Conservation (phyloP, 805 yeast genomes). For the Schwanniomyces polymorphus region DNA sequence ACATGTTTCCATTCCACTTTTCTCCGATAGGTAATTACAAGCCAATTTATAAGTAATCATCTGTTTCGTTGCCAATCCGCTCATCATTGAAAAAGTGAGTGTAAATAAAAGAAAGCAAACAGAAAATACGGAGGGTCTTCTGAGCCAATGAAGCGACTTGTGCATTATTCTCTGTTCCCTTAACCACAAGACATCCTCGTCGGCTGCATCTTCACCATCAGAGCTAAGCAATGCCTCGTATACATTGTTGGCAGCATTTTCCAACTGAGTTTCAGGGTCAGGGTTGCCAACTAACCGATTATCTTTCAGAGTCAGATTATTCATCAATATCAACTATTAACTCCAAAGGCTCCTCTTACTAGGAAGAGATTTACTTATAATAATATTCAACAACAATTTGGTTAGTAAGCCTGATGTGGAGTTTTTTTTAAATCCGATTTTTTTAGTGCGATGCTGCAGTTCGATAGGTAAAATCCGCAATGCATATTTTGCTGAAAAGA, state of each 20-base stretch:
- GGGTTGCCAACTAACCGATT: not conserved
- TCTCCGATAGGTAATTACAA: conserved; percentile 19
- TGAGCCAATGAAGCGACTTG: conserved; percentile 48
- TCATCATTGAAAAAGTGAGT: conserved; percentile 40
- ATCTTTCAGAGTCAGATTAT: not conserved
- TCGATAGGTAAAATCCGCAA: not conserved
- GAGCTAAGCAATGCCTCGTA: conserved; percentile 40
- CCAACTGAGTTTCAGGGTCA: conserved; percentile 14
- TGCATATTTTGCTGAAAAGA: not conserved
- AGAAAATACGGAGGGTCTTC: conserved; percentile 56
- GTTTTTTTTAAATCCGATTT: not conserved
- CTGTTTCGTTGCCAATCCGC: conserved; percentile 42
- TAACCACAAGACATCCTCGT: conserved; percentile 49
- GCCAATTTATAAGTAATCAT: conserved; percentile 29
- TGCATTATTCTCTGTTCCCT: conserved; percentile 49
- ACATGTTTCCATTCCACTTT: conserved; percentile 16
- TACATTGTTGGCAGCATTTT: conserved; percentile 32
- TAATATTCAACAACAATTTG: not conserved
- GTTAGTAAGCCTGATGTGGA: not conserved
- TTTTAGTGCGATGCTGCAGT: not conserved
- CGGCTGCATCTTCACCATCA: conserved; percentile 29
- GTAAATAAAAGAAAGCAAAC: conserved; percentile 44
- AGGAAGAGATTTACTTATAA: not conserved
- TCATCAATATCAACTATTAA: not conserved
- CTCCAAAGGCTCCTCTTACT: not conserved